These are phyloP conservation scores for Aphanomyces euteiches DNA, from an alignment of 352 stramenopile species.

Conservation along the genomic window DNA sequence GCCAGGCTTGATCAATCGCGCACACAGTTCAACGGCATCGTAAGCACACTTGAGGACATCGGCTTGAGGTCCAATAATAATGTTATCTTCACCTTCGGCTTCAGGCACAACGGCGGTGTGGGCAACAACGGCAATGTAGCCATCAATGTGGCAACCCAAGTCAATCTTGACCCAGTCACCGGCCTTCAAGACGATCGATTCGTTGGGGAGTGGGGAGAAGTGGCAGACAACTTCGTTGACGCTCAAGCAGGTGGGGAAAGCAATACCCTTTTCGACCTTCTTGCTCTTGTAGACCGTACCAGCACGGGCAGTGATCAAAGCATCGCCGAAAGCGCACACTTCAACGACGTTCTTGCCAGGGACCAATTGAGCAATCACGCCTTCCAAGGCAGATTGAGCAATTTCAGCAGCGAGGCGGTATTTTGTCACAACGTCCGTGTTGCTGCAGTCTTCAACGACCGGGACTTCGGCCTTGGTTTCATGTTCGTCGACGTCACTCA, in stretches of 20 bases:
- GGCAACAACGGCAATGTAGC: conserved; percentile 97
- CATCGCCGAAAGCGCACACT: conserved; percentile 91
- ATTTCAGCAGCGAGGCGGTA: conserved; percentile 99
- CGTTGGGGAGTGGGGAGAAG: conserved; percentile 92
- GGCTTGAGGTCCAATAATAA: conserved; percentile 66
- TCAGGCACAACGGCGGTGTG: conserved; percentile 95
- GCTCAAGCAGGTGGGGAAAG: conserved; percentile 98
- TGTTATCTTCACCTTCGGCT: conserved; percentile 51
- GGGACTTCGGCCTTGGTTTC: conserved; percentile 52
- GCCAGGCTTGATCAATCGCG: conserved; percentile 95
- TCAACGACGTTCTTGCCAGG: conserved; percentile 94
- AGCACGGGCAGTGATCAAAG: conserved; percentile 77
- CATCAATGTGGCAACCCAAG: conserved; percentile 99
- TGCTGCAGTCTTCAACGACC: conserved; percentile 79
- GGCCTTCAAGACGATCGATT: conserved; percentile 71
- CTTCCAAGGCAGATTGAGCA: conserved; percentile 95
- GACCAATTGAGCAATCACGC: conserved; percentile 91
- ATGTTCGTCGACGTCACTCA: conserved; percentile 74
- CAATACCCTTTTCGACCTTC: conserved; percentile 97
- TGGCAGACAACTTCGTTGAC: conserved; percentile 99
- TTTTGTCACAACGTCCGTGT: conserved; percentile 93
- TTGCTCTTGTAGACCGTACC: conserved; percentile 96
- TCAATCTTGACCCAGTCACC: conserved; percentile 93
- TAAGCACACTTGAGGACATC: conserved; percentile 97
- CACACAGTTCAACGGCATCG: conserved; percentile 95